Percentiles rank a stretch among this genome's conserved stretches.
phyloP scores from a whole-genome alignment of 2,329 filamentous ascomycete genomes.

The Colletotrichum karsti region DNA sequence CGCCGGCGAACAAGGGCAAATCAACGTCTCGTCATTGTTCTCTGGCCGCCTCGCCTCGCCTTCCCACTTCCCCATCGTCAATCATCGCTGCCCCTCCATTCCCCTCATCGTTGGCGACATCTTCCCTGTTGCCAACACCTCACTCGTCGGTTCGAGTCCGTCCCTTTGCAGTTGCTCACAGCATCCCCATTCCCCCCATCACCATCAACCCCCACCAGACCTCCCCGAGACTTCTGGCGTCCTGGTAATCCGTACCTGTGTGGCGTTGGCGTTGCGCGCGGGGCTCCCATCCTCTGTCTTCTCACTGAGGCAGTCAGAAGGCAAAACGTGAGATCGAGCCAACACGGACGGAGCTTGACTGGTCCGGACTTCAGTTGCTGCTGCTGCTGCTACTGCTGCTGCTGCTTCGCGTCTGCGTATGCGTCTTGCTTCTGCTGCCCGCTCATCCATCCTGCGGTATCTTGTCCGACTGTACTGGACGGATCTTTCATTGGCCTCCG shows the following conservation, averaged over 20 bases:
- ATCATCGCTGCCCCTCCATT: conserved; percentile 4
- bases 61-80: not conserved
- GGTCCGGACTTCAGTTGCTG: conserved; percentile 12
- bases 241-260: not conserved
- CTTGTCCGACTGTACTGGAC: conserved; percentile 11
- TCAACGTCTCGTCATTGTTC: not conserved
- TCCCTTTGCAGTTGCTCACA: not conserved
- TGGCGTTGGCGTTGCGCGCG: conserved; percentile 21
- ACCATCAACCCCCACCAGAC: conserved; percentile 1
- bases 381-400: not conserved
- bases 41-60: not conserved
- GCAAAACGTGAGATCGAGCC: conserved; percentile 26
- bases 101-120: conserved; percentile 23
- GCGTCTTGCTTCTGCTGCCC: not conserved
- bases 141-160: conserved; percentile 15
- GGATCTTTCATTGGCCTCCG: not conserved
- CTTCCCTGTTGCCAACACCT: conserved; percentile 25
- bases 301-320: conserved; percentile 20
- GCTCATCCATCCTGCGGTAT: conserved; percentile 2
- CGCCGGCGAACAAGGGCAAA: not conserved
- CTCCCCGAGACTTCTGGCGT: not conserved
- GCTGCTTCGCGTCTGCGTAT: not conserved
- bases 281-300: conserved; percentile 26
- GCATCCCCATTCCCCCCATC: too few species aligned
- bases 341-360: conserved; percentile 27